Evolutionary conservation across 192 early-diverging fungal species (phyloP), one percentile per base, ranked within the genome.

Genomic region (Backusella circina): DNA sequence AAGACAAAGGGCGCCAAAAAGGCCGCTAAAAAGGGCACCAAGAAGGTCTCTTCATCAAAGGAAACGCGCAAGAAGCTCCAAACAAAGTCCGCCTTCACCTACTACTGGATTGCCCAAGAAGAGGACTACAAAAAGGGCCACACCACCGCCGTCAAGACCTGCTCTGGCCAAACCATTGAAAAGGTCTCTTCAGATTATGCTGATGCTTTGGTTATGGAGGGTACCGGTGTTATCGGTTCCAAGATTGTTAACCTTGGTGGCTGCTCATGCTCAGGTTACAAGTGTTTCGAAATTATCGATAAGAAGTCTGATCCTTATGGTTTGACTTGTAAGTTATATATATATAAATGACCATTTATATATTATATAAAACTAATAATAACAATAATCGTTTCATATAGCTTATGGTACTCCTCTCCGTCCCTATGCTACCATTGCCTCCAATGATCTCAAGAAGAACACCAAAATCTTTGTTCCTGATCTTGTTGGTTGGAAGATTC

Each of bases 171-270:
- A 5, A 74, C 75, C 28, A 83, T 83, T 61, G 78, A 72, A 32
- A 72, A 51, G 26, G 77, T 83, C 15, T 35, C 67, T 44, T 47
- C 77, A 30, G 71, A 50, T 9, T 83, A 75, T 44, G 82, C 82
- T 36, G 75, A 83, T 65, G 75, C 74, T 32, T 67, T 83, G 18
- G 77, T 77, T 30, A 79, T 83, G 82, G 82, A 83, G 72, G 82
- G 82, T 30, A 76, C 78, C 30, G 82, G 82, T 61, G 70, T 79
- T 23, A 75, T 80, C n/a, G 67, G 72, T 32, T 61, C 50, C 33
- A 70, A 79, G 64, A 67, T 83, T 33, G 61, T 83, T 33, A 83
- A 83, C 54, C 78, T 83, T 26, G 82, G 82, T 67, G 72, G 66
- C 70, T 83, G 82, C 36, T 31, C 54, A 6, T 83, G 82, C 75